Evolutionary conservation across 495 filamentous ascomycete genomes (phyloP), one percentile per base, ranked within the genome.

Genomic region (Neurospora sp.): DNA sequence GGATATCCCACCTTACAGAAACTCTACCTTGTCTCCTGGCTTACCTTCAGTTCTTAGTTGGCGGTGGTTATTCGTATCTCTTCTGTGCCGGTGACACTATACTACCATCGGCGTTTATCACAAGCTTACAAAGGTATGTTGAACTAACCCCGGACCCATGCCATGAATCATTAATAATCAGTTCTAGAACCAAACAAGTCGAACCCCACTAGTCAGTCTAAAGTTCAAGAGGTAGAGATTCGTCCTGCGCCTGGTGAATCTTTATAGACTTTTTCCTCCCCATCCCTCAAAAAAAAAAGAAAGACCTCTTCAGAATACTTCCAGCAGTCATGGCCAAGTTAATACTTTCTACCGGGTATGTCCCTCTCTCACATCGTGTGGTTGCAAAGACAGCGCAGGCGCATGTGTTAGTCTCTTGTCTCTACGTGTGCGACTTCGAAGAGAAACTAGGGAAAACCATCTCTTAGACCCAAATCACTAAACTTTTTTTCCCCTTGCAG

Each of bases 311-410:
- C 53, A 22, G 3, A 9, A 61, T 0, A 61, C 12, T 27, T 31
- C 0, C 27, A 37, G 59, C 72, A 71, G 71, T 75, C 22, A 93
- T 90, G 84, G 89, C 89, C 84, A 92, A 93, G 85, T 86, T 97
- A 81, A 89, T 97, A 61, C 89, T 97, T 72, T 96, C 93, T 41
- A 97, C 94, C 68, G 94, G 92, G 92, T 95, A 86, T 80, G 89
- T 72, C 70, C 44, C 39, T 16, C 10, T 61, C 14, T 61, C 12
- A 7, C 14, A 8, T 35, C 18, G 27, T 18, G 53, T 35, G 53
- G 27, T 16, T 61, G 53, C 53, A 35, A 44, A 3, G n/a, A 61
- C 18, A 14, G 27, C 53, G 53, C 27, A 35, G 14, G 27, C 20
- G 20, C 45, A 53, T 61, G 27, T 35, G 53, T 61, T 61, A 35